Base-by-base conservation (phyloP, 768 basidiomycete genomes). In the Royoungia palumana region DNA sequence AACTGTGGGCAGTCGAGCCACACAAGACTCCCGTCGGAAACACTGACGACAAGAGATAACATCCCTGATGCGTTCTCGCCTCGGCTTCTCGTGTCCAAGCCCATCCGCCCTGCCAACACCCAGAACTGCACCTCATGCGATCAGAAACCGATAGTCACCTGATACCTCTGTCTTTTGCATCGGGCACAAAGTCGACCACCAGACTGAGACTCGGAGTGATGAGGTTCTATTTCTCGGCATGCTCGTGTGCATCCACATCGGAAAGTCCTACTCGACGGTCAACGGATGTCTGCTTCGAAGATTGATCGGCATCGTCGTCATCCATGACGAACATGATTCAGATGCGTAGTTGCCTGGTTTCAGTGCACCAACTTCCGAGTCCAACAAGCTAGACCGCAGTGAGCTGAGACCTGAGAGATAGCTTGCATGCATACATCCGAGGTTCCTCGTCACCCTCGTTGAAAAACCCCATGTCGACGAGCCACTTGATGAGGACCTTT, bases 281-380 rank as follows among this genome's bases (percentile, higher is more conserved):
- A 72, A 66, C 0, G 92, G 86, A 65, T 95, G 91, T 38, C 85
- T 80, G 10, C 93, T 88, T 54, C 80, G 83, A 50, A 96, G 70
- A 62, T 96, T 94, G 54, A 95, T 91, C 1, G 91, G 83, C 0
- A 75, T 81, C 24, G 74, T 75, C 16, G 80, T 72, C 44, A 96
- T 81, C 91, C 92, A 95, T 1, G 77, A 67, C 10, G 73, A 64
- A 51, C 81, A 86, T 5, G n/a, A n/a, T n/a, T n/a, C n/a, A n/a
- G 74, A 68, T 6, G 67, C 70, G 60, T 87, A 94, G 66, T 94
- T 96, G 58, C 89, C 85, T 10, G 87, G 89, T 52, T 79, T 83
- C 38, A 96, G 72, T 12, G 94, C 93, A 0, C 94, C 93, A 2
- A 94, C 87, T 70, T n/a, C n/a, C n/a, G n/a, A n/a, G n/a, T 96